phyloP scores from a whole-genome alignment of 495 filamentous ascomycete species.

The Trichocladium uniseriatum region DNA sequence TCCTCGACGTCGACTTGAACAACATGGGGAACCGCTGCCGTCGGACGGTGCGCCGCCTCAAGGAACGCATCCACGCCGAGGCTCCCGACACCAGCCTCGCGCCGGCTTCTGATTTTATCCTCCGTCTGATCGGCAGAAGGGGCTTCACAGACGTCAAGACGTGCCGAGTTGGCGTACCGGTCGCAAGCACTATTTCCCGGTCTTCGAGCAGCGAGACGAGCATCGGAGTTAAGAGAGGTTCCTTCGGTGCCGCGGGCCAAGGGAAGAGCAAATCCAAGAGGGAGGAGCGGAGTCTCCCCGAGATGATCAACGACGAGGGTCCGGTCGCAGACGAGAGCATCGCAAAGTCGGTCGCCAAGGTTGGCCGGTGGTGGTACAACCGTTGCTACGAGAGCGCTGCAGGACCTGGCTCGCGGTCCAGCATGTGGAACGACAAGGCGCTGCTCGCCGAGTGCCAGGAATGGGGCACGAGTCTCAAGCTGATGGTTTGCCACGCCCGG shows the following conservation, averaged over 20 bases:
- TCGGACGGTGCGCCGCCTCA: slow-evolving; percentile 65
- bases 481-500: slow-evolving; percentile 81
- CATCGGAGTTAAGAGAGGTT: slow-evolving; percentile 7
- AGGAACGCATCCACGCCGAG: slow-evolving; percentile 58
- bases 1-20: slow-evolving; percentile 79
- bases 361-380: slow-evolving; percentile 95
- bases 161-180: slow-evolving; percentile 83
- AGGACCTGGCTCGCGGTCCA: slow-evolving; percentile 42
- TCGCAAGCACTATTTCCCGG: slow-evolving; percentile 56
- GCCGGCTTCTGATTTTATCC: slow-evolving; percentile 67
- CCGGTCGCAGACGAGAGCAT: slow-evolving; percentile 66
- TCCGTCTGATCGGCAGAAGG: slow-evolving; percentile 61
- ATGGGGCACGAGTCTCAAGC: slow-evolving; percentile 74
- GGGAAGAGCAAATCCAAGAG: slow-evolving; percentile 20
- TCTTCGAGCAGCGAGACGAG: slow-evolving; percentile 23
- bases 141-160: slow-evolving; percentile 80
- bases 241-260: neutral
- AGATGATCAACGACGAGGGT: slow-evolving; percentile 58
- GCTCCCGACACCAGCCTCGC: slow-evolving; percentile 56
- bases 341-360: slow-evolving; percentile 80
- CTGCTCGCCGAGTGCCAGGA: slow-evolving; percentile 79
- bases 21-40: slow-evolving; percentile 74
- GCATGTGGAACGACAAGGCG: slow-evolving; percentile 72
- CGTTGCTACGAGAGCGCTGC: slow-evolving; percentile 73
- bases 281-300: slow-evolving; percentile 52